Conservation (phyloP, 2,329 filamentous ascomycete genomes). For the Xylaria sp. region DNA sequence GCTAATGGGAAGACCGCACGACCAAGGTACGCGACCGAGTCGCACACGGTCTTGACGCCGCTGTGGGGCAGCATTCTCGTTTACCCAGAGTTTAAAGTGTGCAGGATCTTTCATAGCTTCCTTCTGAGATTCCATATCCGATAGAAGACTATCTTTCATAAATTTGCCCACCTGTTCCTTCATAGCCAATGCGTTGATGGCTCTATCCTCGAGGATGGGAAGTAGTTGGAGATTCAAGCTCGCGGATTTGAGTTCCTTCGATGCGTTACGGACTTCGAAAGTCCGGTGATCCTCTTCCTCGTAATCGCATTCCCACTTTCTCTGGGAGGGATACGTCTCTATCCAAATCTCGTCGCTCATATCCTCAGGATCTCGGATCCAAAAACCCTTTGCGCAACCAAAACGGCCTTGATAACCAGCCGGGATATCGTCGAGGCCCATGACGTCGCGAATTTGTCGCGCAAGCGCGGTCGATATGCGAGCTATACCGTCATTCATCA, state of each 20-base stretch:
- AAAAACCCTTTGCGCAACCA: conserved; percentile 79
- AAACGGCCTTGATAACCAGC: conserved; percentile 76
- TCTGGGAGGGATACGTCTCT: conserved; percentile 72
- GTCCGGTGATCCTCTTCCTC: conserved; percentile 64
- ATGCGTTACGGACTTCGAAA: conserved; percentile 70
- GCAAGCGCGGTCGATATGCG: conserved; percentile 72
- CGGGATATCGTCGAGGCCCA: conserved; percentile 66
- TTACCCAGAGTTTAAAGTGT: conserved; percentile 65
- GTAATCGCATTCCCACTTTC: conserved; percentile 71
- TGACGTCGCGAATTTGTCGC: conserved; percentile 58
- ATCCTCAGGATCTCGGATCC: conserved; percentile 69
- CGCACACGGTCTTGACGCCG: conserved; percentile 54
- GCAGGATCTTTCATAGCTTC: conserved; percentile 61
- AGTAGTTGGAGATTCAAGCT: conserved; percentile 75
- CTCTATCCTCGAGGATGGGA: conserved; percentile 72
- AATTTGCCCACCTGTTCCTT: conserved; percentile 60
- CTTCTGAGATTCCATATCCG: conserved; percentile 64
- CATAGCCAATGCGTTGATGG: conserved; percentile 59
- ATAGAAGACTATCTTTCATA: conserved; percentile 61
- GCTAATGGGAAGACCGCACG: conserved; percentile 62
- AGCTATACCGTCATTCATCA: conserved; percentile 76
- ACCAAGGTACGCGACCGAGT: conserved; percentile 55
- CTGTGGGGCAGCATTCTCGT: conserved; percentile 50
- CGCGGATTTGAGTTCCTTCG: conserved; percentile 61
- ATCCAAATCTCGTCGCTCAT: conserved; percentile 68